A percentile compares a stretch with the other conserved stretches of the same genome.
Conservation (phyloP, 2,329 filamentous ascomycete species). For the Cladosporium phlei region DNA sequence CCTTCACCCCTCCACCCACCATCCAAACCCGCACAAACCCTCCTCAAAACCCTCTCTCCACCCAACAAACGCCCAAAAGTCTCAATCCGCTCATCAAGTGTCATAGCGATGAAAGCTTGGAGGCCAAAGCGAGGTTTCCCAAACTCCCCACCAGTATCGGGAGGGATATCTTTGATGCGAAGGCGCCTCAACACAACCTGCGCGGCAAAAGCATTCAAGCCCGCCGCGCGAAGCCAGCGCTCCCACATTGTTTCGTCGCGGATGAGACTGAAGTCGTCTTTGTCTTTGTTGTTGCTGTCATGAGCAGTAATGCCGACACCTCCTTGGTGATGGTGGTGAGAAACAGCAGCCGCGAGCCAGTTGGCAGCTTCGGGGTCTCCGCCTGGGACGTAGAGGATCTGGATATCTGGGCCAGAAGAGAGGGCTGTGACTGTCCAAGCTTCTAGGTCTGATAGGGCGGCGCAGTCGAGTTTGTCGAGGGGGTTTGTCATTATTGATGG, state of each 20-base stretch:
- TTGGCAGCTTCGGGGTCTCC: conserved; percentile 38
- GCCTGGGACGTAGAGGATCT: conserved; percentile 36
- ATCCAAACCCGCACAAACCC: conserved; percentile 51
- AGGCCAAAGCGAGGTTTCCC: conserved; percentile 39
- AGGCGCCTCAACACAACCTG: conserved; percentile 52
- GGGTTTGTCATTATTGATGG: background rate
- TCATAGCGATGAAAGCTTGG: conserved; percentile 55
- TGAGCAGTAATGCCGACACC: no score
- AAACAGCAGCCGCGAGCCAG: conserved; percentile 43
- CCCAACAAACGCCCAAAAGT: conserved; percentile 52
- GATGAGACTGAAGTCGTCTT: conserved; percentile 26
- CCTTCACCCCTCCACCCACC: conserved; percentile 22
- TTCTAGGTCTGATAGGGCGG: conserved; percentile 31
- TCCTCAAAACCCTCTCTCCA: conserved; percentile 49
- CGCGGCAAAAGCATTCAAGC: conserved; percentile 68
- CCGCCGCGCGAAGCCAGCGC: conserved; percentile 58
- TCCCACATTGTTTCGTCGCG: conserved; percentile 63
- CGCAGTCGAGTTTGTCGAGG: conserved; percentile 30
- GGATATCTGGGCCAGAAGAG: conserved; percentile 35
- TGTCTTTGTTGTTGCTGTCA: no score
- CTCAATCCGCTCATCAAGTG: conserved; percentile 43
- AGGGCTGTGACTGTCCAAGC: conserved; percentile 43
- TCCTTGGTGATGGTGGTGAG: no score
- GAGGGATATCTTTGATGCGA: conserved; percentile 27
- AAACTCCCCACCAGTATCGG: conserved; percentile 15